phyloP scores from a whole-genome alignment of 2,329 filamentous ascomycete species.

The Alternaria metachromatica region DNA sequence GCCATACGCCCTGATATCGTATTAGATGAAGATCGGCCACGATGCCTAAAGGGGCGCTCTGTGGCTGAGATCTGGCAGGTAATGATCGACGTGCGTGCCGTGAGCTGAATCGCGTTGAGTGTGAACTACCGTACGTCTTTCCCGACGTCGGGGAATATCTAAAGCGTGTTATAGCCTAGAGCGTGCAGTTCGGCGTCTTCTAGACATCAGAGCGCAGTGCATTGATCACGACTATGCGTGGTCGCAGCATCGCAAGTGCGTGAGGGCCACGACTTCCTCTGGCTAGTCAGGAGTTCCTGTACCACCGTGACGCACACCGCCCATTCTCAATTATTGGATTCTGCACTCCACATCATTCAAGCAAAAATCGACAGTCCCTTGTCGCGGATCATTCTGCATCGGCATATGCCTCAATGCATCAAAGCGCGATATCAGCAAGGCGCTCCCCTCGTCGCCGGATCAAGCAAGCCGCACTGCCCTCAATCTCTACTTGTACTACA shows the following conservation, averaged over 20 bases:
- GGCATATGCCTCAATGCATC: background rate
- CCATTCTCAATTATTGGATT: background rate
- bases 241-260: conserved; percentile 4
- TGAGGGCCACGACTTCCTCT: conserved; percentile 4
- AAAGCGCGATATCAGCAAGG: conserved; percentile 8
- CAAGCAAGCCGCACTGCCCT: conserved; percentile 11
- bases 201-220: background rate
- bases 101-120: conserved; percentile 1
- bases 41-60: conserved; percentile 13
- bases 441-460: conserved; percentile 7
- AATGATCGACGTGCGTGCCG: conserved; percentile 21
- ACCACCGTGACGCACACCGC: conserved; percentile 1
- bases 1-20: conserved; percentile 9
- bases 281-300: background rate
- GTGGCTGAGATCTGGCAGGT: conserved; percentile 22
- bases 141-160: background rate
- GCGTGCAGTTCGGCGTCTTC: background rate
- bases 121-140: background rate
- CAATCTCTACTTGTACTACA: conserved; percentile 15
- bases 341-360: background rate
- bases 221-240: conserved; percentile 2
- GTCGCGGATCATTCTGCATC: background rate
- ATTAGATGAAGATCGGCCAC: conserved; percentile 15
- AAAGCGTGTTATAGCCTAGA: background rate
- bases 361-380: conserved; percentile 1